Base-by-base conservation (phyloP, 495 filamentous ascomycete species). In the Sporormia fimetaria region DNA sequence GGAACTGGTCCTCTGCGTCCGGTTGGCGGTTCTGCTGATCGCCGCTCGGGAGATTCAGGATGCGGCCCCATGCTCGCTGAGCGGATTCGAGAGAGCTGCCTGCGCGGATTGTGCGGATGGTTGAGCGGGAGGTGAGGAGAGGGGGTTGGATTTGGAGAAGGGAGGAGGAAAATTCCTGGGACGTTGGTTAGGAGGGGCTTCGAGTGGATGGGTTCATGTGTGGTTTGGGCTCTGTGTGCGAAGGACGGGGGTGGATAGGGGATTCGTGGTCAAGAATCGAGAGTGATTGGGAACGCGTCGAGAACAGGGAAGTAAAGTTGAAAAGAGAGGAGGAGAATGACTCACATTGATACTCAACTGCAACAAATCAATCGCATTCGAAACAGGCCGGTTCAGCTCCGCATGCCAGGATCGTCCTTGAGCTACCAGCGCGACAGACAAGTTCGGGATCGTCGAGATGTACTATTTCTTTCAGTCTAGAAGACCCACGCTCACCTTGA, bases 31-130 rank as follows among this genome's bases (percentile, higher is more conserved):
- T n/a, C n/a, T n/a, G n/a, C n/a, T n/a, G n/a, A n/a, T n/a, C n/a
- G n/a, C n/a, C n/a, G 14, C 53, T 54, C 3, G 56, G 54, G 18
- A 52, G 44, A 42, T 56, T 59, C 6, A 44, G 30, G 9, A 47
- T 43, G 21, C 33, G 30, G 16, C 40, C 31, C 57, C 57, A 60
- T 8, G 44, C 48, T 15, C 27, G 22, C 27, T 57, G 46, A 8
- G 57, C 55, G 27, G 54, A 29, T 21, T 51, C 49, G 26, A 60
- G 47, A 4, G 32, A 25, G 22, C 37, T 34, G 26, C 44, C 47
- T 7, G 54, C 55, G 30, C 44, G 57, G 33, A 56, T 50, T 1
- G 57, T 57, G 5, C 52, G 47, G 21, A 57, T 36, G 0, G 33
- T 48, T 7, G 55, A 24, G 29, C 38, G 29, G 4, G 7, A 11